A percentile compares a stretch with the other conserved stretches of the same genome.
Evolutionary conservation across 495 filamentous ascomycete genomes (phyloP).

Genomic region (Podospora conica): DNA sequence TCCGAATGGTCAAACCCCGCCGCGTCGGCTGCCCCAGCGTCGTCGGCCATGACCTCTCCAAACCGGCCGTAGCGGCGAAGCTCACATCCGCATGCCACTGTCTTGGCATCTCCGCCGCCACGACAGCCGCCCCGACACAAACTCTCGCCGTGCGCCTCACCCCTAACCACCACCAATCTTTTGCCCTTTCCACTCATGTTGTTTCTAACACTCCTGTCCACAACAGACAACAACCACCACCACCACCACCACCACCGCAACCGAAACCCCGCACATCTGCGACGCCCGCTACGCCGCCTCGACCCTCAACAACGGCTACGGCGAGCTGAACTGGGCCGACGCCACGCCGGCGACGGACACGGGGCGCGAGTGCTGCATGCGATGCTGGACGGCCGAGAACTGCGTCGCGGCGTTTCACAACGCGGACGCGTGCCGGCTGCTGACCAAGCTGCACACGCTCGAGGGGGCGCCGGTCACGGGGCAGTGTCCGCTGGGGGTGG

Average conservation of each 20-base stretch:
- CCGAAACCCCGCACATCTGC: background rate
- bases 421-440: background rate
- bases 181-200: no score
- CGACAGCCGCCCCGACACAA: background rate
- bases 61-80: background rate
- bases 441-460: background rate
- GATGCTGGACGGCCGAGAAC: background rate
- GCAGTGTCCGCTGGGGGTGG: conserved; percentile 2
- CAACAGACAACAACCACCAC: background rate
- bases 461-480: background rate
- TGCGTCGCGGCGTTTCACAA: conserved; percentile 4
- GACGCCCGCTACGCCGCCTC: conserved; percentile 1
- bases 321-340: background rate
- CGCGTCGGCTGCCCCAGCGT: background rate
- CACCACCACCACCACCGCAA: background rate
- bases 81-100: conserved; percentile 3
- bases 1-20: no score
- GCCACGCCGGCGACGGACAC: background rate
- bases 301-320: conserved; percentile 5
- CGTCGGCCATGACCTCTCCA: background rate
- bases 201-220: no score
- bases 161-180: background rate
- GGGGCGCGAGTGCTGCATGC: background rate
- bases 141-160: background rate
- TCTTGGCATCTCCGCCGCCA: conserved; percentile 1